Base-by-base conservation (phyloP, 768 basidiomycete genomes). In the Candolleomyces efflorescens region DNA sequence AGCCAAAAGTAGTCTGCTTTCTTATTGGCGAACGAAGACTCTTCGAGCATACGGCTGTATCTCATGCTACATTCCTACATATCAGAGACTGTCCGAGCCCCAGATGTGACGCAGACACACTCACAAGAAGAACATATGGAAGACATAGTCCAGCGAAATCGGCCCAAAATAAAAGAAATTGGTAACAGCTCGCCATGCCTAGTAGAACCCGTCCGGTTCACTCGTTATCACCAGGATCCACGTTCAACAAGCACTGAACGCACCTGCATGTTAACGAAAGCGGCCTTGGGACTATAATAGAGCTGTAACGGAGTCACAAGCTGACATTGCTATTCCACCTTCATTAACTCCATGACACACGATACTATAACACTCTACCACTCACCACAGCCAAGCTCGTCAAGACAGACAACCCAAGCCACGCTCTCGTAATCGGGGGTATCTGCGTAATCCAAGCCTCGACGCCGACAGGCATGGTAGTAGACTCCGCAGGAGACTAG, bases 121-220 rank as follows among this genome's bases (percentile, higher is more conserved):
- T 71, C 68, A 96, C 96, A 99, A 97, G 80, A 98, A 99, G 79
- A 98, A 98, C 54, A 99, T 80, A 70, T 98, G 96, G 73, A 98
- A 97, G 58, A 96, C 81, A 64, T 98, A 93, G 71, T 98, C 96
- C 20, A 98, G 75, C 3, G 90, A 93, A 67, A 98, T 84, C 1
- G 88, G 83, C 11, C 96, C 97, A 73, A 98, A 98, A 73, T 95
- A 99, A 65, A 94, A 88, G 80, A 98, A 98, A 11, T 90, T 96
- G 26, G 94, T 95, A 43, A 88, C 71, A 47, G 85, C 81, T 26
- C 96, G 82, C 94, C 94, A 98, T 63, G 87, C 79, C 93, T 97
- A 56, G 38, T 23, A 44, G 39, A 32, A 7, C 15, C n/a, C n/a
- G n/a, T n/a, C n/a, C n/a, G 50, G 41, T 65, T 56, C 63, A 58